Evolutionary conservation across 2,329 filamentous ascomycete genomes (phyloP).

Genomic region (Stachybotrys chartarum): DNA sequence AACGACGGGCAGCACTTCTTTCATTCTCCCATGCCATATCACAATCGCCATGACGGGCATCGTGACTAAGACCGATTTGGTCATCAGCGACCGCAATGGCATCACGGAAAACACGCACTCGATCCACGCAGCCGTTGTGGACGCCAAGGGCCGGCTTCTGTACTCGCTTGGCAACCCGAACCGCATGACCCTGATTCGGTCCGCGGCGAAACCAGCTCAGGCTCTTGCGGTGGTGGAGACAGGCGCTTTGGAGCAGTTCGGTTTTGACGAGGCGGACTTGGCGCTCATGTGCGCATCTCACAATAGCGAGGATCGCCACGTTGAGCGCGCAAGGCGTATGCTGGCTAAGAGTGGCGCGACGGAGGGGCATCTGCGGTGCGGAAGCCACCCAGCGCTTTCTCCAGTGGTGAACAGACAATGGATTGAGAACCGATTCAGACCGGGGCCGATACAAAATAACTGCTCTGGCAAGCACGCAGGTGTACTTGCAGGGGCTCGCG

Average conservation of each 20-base stretch:
- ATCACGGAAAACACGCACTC: slow-evolving; percentile 35
- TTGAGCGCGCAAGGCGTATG: slow-evolving; percentile 28
- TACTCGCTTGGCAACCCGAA: slow-evolving; percentile 30
- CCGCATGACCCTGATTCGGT: slow-evolving; percentile 34
- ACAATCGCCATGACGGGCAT: not conserved
- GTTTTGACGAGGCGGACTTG: slow-evolving; percentile 31
- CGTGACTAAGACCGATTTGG: slow-evolving; percentile 12
- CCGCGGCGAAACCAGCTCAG: slow-evolving; percentile 38
- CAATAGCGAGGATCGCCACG: slow-evolving; percentile 33
- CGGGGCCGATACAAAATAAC: slow-evolving; percentile 32
- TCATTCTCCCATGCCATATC: too few relatives aligned
- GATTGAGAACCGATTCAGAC: slow-evolving; percentile 28
- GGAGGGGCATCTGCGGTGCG: slow-evolving; percentile 32
- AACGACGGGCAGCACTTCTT: too few relatives aligned
- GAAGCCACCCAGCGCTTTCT: slow-evolving; percentile 30
- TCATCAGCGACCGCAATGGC: slow-evolving; percentile 29
- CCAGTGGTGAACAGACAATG: slow-evolving; percentile 27
- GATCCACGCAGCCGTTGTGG: slow-evolving; percentile 34
- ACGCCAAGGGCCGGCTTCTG: slow-evolving; percentile 28
- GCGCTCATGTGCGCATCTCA: slow-evolving; percentile 41
- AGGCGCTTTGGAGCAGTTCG: slow-evolving; percentile 25
- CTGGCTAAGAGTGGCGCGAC: slow-evolving; percentile 21
- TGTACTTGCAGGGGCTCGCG: slow-evolving; percentile 35
- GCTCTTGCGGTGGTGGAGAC: slow-evolving; percentile 36
- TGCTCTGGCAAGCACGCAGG: slow-evolving; percentile 42